These are phyloP conservation scores for Megacollybia marginata DNA, from an alignment of 768 basidiomycete genomes.

Conservation along the genomic window DNA sequence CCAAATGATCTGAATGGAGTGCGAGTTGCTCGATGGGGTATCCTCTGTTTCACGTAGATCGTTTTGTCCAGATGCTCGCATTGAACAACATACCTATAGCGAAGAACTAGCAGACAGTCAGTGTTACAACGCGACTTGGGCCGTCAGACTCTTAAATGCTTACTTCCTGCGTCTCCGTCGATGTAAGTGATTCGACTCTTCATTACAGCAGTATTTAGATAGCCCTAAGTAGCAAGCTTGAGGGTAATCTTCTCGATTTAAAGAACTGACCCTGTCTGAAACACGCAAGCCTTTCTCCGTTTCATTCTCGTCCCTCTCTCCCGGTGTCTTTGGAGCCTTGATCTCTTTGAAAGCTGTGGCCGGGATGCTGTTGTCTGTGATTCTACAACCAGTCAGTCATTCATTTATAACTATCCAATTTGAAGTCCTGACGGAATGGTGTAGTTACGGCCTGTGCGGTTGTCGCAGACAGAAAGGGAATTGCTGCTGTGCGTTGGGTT, in stretches of 20 bases:
- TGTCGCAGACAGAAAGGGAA: conserved; percentile 66
- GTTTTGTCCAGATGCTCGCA: too few species aligned
- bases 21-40: conserved; percentile 93
- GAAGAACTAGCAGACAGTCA: not conserved
- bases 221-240: conserved; percentile 35
- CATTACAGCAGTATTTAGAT: conserved; percentile 77
- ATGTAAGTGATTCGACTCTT: conserved; percentile 83
- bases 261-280: conserved; percentile 39
- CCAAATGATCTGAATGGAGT: conserved; percentile 69
- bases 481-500: conserved; percentile 12
- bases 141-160: conserved; percentile 10
- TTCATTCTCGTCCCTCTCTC: conserved; percentile 76
- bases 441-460: conserved; percentile 78
- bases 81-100: too few species aligned
- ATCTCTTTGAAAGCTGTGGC: conserved; percentile 81
- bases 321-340: conserved; percentile 44
- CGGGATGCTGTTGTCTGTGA: conserved; percentile 70
- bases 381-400: conserved; percentile 33
- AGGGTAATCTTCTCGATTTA: too few species aligned
- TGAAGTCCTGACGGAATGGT: conserved; percentile 51
- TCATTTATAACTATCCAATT: conserved; percentile 8
- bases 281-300: conserved; percentile 76
- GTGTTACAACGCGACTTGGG: conserved; percentile 1
- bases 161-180: conserved; percentile 80
- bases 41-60: conserved; percentile 41